Base-by-base conservation (phyloP, 768 basidiomycete genomes). In the Lentinus tigrinus region DNA sequence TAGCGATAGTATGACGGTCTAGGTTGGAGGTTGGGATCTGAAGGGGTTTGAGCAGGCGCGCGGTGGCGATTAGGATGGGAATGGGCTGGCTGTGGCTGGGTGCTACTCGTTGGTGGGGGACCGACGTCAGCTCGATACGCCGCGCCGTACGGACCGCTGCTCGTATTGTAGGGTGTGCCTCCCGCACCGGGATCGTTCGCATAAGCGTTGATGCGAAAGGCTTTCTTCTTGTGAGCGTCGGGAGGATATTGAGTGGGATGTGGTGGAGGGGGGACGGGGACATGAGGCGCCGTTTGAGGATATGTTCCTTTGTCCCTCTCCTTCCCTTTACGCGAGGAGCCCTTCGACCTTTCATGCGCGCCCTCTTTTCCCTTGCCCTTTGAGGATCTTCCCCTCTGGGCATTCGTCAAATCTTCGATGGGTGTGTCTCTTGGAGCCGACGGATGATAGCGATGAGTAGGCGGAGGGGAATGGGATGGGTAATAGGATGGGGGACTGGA, bases 1-100 rank as follows among this genome's bases (percentile, higher is more conserved):
- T 59, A 54, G 7, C 64, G 64, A 27, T 65, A 65, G 50, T 65
- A 63, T 10, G 64, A 60, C 13, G 52, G 9, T 3, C 40, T 54
- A 1, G 52, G 48, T 23, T 47, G 48, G 7, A 9, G 1, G 19
- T 50, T 34, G 4, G 36, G 50, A 17, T 42, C 40, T 16, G 40
- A 6, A 42, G 21, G 7, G n/a, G 40, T 42, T 17, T 21, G 44
- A 19, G 13, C 10, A 9, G 19, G 19, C n/a, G 17, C 13, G 6
- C 13, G 44, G n/a, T 13, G n/a, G 19, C 17, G n/a, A 7, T 6
- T 46, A n/a, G n/a, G 2, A 3, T 26, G 42, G 21, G 44, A 44
- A 27, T 39, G 34, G 11, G 21, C 17, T 31, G 40, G 40, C 5
- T 23, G 44, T 16, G 47, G 17, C 16, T 24, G 23, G 17, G 11